These are phyloP conservation scores for Tolypocladium ovalisporum DNA, from an alignment of 2,329 filamentous ascomycete species.

Conservation along the genomic window DNA sequence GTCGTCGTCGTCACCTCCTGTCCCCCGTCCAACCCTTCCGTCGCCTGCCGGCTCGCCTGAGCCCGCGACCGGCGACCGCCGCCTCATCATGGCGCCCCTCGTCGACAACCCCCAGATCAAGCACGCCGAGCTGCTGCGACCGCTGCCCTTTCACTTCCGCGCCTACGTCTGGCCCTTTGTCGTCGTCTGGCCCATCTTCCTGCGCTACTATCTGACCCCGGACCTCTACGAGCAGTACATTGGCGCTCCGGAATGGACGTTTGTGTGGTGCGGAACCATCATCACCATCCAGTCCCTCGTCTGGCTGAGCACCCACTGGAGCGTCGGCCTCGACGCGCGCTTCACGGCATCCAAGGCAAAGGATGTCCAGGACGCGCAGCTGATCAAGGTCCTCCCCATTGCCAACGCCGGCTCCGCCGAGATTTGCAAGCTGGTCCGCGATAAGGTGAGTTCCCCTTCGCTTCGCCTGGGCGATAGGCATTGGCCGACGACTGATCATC, in stretches of 20 bases:
- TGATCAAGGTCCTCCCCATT: slow-evolving; percentile 88
- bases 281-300: slow-evolving; percentile 77
- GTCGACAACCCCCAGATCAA: slow-evolving; percentile 88
- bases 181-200: slow-evolving; percentile 84
- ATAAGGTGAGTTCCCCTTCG: slow-evolving; percentile 42
- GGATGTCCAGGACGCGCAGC: slow-evolving; percentile 59
- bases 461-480: background rate
- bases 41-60: background rate
- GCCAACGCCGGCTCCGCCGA: slow-evolving; percentile 84
- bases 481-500: background rate
- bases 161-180: slow-evolving; percentile 89
- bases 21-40: background rate
- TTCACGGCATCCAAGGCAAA: slow-evolving; percentile 70
- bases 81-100: slow-evolving; percentile 56
- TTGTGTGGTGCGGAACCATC: slow-evolving; percentile 84
- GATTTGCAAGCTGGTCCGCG: slow-evolving; percentile 71
- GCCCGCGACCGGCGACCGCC: background rate
- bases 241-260: slow-evolving; percentile 92
- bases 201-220: slow-evolving; percentile 73
- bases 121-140: slow-evolving; percentile 77
- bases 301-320: slow-evolving; percentile 98
- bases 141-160: slow-evolving; percentile 70
- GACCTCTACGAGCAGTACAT: slow-evolving; percentile 88
- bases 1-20: background rate
- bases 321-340: slow-evolving; percentile 69